A percentile compares a stretch with the other conserved stretches of the same genome.
phyloP scores from a whole-genome alignment of 2,329 filamentous ascomycete species.

The Colletotrichum sp. region DNA sequence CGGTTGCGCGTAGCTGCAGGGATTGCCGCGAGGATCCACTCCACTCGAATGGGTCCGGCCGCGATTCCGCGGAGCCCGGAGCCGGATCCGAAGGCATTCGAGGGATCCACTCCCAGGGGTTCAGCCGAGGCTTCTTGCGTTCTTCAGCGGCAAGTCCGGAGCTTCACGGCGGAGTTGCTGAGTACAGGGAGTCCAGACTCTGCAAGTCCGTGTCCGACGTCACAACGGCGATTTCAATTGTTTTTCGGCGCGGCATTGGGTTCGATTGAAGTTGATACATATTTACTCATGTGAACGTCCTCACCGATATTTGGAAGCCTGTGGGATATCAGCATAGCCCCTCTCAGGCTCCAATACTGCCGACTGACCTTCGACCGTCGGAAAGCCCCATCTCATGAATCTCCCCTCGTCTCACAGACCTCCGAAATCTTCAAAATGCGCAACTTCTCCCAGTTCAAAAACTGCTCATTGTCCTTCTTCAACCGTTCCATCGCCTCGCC shows the following conservation, averaged over 20 bases:
- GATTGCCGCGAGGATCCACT: neutral
- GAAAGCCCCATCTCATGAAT: neutral
- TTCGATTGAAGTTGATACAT: neutral
- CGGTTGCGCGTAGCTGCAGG: neutral
- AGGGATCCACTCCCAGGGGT: neutral
- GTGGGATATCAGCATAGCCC: neutral
- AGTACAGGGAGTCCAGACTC: neutral
- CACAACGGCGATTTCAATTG: neutral
- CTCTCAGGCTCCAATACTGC: neutral
- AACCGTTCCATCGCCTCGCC: neutral
- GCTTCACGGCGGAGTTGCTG: neutral
- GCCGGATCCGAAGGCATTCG: neutral
- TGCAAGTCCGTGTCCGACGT: neutral
- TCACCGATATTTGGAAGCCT: neutral
- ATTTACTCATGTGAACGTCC: neutral
- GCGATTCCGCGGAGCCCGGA: neutral
- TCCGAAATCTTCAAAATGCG: neutral
- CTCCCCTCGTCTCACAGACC: neutral
- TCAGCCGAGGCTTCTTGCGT: neutral
- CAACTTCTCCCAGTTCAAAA: conserved; percentile 1
- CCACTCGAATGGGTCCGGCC: neutral
- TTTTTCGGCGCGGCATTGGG: neutral
- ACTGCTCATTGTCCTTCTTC: neutral
- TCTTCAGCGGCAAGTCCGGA: neutral
- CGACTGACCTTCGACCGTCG: fast-evolving